Evolutionary conservation across 176 grass and related monocot species (phyloP), one percentile per base, ranked within the genome.

Genomic region (Miscanthus lutarioriparius): DNA sequence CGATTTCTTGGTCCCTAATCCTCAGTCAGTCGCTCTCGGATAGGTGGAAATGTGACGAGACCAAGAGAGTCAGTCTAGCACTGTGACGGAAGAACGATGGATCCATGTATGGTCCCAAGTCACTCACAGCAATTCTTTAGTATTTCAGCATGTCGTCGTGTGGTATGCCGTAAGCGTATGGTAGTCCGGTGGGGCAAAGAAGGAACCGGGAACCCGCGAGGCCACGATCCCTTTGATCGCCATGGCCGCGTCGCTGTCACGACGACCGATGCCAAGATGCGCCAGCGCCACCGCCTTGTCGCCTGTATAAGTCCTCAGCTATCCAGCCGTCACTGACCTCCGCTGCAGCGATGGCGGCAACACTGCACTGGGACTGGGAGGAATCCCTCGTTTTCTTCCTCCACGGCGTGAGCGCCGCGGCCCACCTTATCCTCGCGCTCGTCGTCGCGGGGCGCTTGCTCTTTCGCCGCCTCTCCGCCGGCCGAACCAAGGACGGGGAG

Each of bases 341-440:
- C 39, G 51, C 78, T 27, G 45, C 56, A 14, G 48, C 33, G 25
- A 72, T 72, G 81, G 44, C 43, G 32, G 30, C 65, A 59, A 66
- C 64, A 59, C 43, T 41, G 65, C 65, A 1, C 56, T 23, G 56
- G 56, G 22, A n/a, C 71, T 41, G 68, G 33, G 25, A 64, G 19
- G 72, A 22, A 6, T 9, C 11, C 13, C 17, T 14, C 10, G 23
- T 54, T 36, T 32, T 43, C 44, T 17, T 86, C 61, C 37, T 90
- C 59, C 84, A 83, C 61, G 59, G 68, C 61, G 27, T 26, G 0
- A 39, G 38, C 75, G 80, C 68, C 89, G 59, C 5, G 4, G 45
- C 87, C 33, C 64, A 84, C 32, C 19, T 76, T 72, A 10, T 89
- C 28, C 64, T 86, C 26, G 82, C 59, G 1, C 67, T 93, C 64